Base-by-base conservation (phyloP, 805 yeast genomes). In the Wickerhamomyces strasburgensis region DNA sequence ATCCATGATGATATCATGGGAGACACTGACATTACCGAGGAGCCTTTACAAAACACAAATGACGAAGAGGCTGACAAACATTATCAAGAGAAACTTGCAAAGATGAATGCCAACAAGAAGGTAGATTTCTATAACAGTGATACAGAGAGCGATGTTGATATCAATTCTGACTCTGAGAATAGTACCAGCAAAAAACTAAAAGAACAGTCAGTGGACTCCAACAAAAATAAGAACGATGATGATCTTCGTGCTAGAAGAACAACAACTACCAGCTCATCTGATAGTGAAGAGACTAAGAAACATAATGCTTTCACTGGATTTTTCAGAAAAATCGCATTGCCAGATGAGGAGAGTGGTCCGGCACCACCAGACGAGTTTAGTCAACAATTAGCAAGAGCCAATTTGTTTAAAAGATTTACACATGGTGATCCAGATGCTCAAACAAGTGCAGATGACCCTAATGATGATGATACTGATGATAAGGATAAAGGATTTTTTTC, bases 401-500 rank as follows among this genome's bases (percentile, higher is more conserved):
- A 27, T n/a, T 42, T 31, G 19, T 28, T 48, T 23, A 39, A 39
- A 19, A 39, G 48, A 29, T 25, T 48, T 14, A 50, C 49, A 3
- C 35, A 39, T 26, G 56, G 52, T 21, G 54, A 47, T 8, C 27
- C 38, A 35, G 8, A 39, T 32, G 11, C 8, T 35, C 16, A 37
- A 19, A 26, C 27, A 31, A 14, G 23, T 7, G 33, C 47, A 6
- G 49, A 43, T 9, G 49, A 49, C 13, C 35, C 28, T 15, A 57
- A 51, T 8, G 51, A 42, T 11, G 52, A 48, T 6, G 47, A 43
- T 7, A 48, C 46, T n/a, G 44, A 47, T 4, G 53, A 40, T 14
- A 56, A 56, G 0, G 54, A 42, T 14, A 57, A 56, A 1, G 42
- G 61, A 24, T 47, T 61, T 7, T 46, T 59, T 10, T 57, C 45